Percentiles rank a stretch among this genome's conserved stretches.
Conservation (phyloP, 805 yeast species). For the Teunomyces atbi region DNA sequence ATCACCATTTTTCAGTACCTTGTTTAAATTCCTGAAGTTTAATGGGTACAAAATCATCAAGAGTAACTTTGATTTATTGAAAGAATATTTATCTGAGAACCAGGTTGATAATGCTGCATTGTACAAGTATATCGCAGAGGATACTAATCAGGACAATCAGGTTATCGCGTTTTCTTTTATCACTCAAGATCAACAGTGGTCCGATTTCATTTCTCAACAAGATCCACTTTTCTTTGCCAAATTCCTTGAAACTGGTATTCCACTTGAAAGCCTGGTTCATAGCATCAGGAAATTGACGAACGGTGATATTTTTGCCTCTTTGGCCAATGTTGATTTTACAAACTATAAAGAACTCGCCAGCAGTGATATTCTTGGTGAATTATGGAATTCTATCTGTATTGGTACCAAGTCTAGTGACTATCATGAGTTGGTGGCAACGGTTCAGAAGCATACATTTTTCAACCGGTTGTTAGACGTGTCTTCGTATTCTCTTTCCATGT, state of each 20-base stretch:
- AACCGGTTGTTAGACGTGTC: slow-evolving; percentile 19
- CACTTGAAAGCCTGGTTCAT: not conserved
- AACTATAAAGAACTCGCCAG: slow-evolving; percentile 8
- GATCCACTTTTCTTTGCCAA: slow-evolving; percentile 9
- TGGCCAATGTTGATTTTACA: slow-evolving; percentile 17
- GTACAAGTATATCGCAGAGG: not conserved
- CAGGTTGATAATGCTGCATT: not conserved
- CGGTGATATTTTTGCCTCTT: slow-evolving; percentile 19
- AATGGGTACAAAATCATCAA: slow-evolving; percentile 28
- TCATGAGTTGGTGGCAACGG: slow-evolving; percentile 15
- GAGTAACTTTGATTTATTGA: slow-evolving; percentile 14
- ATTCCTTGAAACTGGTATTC: slow-evolving; percentile 14
- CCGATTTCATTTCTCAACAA: not conserved
- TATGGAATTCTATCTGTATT: slow-evolving; percentile 16
- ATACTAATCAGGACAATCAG: not conserved
- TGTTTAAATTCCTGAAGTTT: slow-evolving; percentile 40
- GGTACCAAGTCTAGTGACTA: slow-evolving; percentile 22
- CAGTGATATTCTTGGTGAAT: slow-evolving; percentile 7
- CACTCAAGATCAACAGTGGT: not conserved
- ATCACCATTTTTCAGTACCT: slow-evolving; percentile 20
- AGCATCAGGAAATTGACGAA: not conserved
- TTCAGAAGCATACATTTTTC: slow-evolving; percentile 26
- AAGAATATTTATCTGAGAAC: slow-evolving; percentile 12
- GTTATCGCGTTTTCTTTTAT: slow-evolving; percentile 6
- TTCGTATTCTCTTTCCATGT: slow-evolving; percentile 7